These are phyloP conservation scores for Capronia coronata DNA, from an alignment of 2,329 filamentous ascomycete species.

Conservation along the genomic window DNA sequence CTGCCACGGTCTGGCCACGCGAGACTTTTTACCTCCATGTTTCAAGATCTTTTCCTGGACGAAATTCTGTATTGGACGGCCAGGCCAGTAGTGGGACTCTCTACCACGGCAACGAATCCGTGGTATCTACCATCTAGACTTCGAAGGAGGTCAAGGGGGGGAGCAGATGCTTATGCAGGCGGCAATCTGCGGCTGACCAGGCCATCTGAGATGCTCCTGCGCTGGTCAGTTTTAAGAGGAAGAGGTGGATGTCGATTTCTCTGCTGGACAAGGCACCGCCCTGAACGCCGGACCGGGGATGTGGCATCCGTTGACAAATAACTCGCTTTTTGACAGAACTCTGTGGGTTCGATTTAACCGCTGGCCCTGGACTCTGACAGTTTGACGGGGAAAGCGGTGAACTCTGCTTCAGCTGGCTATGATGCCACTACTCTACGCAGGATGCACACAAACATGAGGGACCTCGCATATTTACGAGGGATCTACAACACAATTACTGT, in stretches of 20 bases:
- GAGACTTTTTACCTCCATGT: neutral
- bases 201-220: neutral
- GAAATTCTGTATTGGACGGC: neutral
- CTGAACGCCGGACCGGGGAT: conserved; percentile 3
- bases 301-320: conserved; percentile 5
- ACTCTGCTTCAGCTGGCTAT: neutral
- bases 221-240: no score
- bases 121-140: neutral
- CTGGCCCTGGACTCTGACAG: neutral
- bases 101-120: neutral
- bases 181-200: neutral
- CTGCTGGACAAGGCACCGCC: no score
- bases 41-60: neutral
- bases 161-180: neutral
- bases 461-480: neutral
- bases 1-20: neutral
- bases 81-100: neutral
- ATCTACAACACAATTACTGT: neutral
- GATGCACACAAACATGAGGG: neutral
- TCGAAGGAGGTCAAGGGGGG: neutral
- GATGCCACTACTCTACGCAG: neutral
- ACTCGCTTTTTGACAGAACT: conserved; percentile 1
- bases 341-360: neutral
- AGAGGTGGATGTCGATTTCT: no score
- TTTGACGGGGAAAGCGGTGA: neutral